Conservation (phyloP, 2,329 filamentous ascomycete species). For the Aspergillus sp. region DNA sequence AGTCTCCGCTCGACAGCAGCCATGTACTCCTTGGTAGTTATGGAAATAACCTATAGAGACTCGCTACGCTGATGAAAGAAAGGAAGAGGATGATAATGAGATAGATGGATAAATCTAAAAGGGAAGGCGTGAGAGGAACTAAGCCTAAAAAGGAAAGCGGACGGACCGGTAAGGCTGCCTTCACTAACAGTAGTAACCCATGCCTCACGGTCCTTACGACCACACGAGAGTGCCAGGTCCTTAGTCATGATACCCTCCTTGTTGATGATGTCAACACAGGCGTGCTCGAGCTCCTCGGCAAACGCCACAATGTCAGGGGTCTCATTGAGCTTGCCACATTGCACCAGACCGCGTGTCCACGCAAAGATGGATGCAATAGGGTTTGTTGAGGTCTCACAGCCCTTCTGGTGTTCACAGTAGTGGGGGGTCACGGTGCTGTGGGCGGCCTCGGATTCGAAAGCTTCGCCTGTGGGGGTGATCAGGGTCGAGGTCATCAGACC, state of each 20-base stretch:
- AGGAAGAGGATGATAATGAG: no score
- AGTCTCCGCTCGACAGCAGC: slow-evolving; percentile 84
- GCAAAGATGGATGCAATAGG: slow-evolving; percentile 98
- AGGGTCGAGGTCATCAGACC: slow-evolving; percentile 98
- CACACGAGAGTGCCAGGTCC: slow-evolving; percentile 90
- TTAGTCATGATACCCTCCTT: slow-evolving; percentile 97
- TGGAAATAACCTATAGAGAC: no score
- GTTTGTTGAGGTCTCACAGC: slow-evolving; percentile 94
- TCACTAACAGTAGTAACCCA: slow-evolving; percentile 50
- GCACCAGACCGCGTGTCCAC: slow-evolving; percentile 89
- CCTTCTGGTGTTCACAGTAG: slow-evolving; percentile 98
- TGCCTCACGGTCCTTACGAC: slow-evolving; percentile 71
- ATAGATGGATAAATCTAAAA: no score
- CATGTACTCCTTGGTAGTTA: slow-evolving; percentile 81
- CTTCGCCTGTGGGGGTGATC: slow-evolving; percentile 92
- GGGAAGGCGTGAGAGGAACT: no score
- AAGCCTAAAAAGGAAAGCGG: no score
- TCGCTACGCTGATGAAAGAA: no score
- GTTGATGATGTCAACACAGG: slow-evolving; percentile 90
- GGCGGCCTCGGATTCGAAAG: slow-evolving; percentile 94
- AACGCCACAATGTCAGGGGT: slow-evolving; percentile 90
- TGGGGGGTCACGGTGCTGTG: slow-evolving; percentile 98
- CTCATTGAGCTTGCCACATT: slow-evolving; percentile 84
- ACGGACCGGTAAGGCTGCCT: no score
- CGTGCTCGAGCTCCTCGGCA: slow-evolving; percentile 83